A percentile compares a stretch with the other conserved stretches of the same genome.
Conservation (phyloP, 768 basidiomycete genomes). For the Botryobasidium botryosum region DNA sequence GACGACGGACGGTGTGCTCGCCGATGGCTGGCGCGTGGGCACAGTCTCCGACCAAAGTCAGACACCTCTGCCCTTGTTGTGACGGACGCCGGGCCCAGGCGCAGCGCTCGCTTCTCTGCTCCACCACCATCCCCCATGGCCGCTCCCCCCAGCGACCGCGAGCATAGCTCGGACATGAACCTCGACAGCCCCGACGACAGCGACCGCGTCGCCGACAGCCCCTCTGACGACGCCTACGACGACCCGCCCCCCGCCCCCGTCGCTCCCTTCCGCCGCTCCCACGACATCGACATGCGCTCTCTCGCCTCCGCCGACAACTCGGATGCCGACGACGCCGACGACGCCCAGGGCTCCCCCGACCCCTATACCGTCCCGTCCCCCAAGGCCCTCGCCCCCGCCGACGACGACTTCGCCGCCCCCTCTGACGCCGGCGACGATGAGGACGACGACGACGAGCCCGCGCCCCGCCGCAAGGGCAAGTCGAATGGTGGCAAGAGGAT, state of each 20-base stretch:
- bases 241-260: slow-evolving; percentile 6
- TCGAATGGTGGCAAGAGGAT: slow-evolving; percentile 9
- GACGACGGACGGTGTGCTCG: too few relatives aligned
- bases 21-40: too few relatives aligned
- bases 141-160: too few relatives aligned
- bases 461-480: neutral
- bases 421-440: slow-evolving; percentile 6
- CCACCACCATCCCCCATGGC: too few relatives aligned
- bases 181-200: slow-evolving; percentile 19
- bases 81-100: too few relatives aligned
- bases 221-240: slow-evolving; percentile 20
- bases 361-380: neutral
- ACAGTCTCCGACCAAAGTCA: too few relatives aligned
- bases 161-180: too few relatives aligned
- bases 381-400: neutral
- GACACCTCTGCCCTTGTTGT: too few relatives aligned
- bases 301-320: slow-evolving; percentile 36
- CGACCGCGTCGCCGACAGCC: slow-evolving; percentile 23
- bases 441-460: slow-evolving; percentile 10
- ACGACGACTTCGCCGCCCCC: slow-evolving; percentile 2
- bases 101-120: too few relatives aligned
- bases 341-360: slow-evolving; percentile 16
- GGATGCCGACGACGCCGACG: slow-evolving; percentile 46
- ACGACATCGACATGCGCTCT: too few relatives aligned
- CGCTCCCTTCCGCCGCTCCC: neutral